Base-by-base conservation (phyloP, 345 rosid genomes). In the Tarenaya hassleriana region DNA sequence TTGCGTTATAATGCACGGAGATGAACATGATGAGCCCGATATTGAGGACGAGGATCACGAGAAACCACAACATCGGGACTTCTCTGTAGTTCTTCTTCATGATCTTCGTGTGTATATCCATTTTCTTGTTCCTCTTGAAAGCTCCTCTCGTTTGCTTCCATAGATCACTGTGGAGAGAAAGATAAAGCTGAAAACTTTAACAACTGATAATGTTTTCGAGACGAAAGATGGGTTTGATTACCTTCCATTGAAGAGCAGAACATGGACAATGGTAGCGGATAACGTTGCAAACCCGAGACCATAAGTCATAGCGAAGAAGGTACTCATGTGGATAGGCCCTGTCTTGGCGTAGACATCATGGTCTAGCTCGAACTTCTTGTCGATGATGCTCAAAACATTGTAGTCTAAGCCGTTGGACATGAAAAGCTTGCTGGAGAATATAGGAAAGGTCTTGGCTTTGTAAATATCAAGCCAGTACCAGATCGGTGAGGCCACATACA, bases 11-110 rank as follows among this genome's bases (percentile, higher is more conserved):
- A 61, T 80, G 38, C 48, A 80, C 68, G 1, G 86, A 78, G 6
- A 82, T 66, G 41, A 81, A 77, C 52, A 89, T 38, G 21, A 77
- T 71, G 13, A 50, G 68, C 12, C 72, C 80, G 3, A 86, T 72
- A 47, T 76, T 85, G 5, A 63, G 38, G 16, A 73, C 49, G 5
- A 86, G 76, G 62, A 89, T 70, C 17, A 68, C 64, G 39, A 69
- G 16, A 42, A 86, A 89, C 97, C 97, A 89, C 97, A 95, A 83
- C 14, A 68, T 38, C 0, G 95, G 94, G 33, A 86, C 97, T 7
- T 61, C 45, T 35, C 59, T 74, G 53, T 88, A 88, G 62, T 67
- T 67, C 37, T 64, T 77, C 83, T 66, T 69, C 97, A 89, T 89
- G 20, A 89, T 83, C 64, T 63, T 80, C 13, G 92, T 80, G 61